Percentiles rank a stretch among this genome's conserved stretches.
These are phyloP conservation scores for Pythium brachiatum DNA, from an alignment of 352 stramenopile species.

Conservation along the genomic window DNA sequence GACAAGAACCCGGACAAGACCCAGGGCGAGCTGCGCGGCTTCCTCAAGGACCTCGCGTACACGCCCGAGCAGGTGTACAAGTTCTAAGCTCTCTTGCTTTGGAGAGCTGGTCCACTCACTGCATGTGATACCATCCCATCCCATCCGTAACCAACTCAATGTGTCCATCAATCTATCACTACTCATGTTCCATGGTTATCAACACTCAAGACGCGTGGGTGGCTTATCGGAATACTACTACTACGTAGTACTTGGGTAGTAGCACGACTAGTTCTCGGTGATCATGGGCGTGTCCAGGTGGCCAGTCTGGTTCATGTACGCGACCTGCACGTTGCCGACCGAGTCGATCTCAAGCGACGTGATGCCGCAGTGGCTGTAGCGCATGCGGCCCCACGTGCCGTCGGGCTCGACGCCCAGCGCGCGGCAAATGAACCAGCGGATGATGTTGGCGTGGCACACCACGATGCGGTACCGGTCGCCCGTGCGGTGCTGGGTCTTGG, in stretches of 20 bases:
- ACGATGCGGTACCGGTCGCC: conserved; percentile 53
- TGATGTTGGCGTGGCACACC: conserved; percentile 71
- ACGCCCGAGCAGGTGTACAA: conserved; percentile 64
- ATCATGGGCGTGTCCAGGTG: conserved; percentile 57
- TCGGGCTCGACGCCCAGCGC: conserved; percentile 60
- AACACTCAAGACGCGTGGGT: too few relatives aligned
- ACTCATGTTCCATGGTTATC: background rate
- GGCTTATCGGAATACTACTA: too few relatives aligned
- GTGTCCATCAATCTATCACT: background rate
- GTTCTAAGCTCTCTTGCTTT: conserved; percentile 40
- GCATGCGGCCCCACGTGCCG: conserved; percentile 68
- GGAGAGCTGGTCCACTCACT: too few relatives aligned
- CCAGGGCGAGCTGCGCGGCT: conserved; percentile 67
- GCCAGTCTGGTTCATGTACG: conserved; percentile 62
- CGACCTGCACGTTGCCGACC: conserved; percentile 65
- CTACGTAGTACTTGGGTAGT: too few relatives aligned
- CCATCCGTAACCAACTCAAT: too few relatives aligned
- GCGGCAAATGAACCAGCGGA: conserved; percentile 71
- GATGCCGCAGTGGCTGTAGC: conserved; percentile 66
- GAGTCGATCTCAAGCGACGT: conserved; percentile 64
- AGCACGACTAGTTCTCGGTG: conserved; percentile 56
- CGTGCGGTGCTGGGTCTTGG: conserved; percentile 33
- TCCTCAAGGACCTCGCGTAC: conserved; percentile 73
- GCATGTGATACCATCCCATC: too few relatives aligned
- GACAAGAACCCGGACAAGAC: conserved; percentile 77